Percentiles rank a stretch among this genome's conserved stretches.
These are phyloP conservation scores for Passalora sequoiae DNA, from an alignment of 2,329 filamentous ascomycete species.

Conservation along the genomic window DNA sequence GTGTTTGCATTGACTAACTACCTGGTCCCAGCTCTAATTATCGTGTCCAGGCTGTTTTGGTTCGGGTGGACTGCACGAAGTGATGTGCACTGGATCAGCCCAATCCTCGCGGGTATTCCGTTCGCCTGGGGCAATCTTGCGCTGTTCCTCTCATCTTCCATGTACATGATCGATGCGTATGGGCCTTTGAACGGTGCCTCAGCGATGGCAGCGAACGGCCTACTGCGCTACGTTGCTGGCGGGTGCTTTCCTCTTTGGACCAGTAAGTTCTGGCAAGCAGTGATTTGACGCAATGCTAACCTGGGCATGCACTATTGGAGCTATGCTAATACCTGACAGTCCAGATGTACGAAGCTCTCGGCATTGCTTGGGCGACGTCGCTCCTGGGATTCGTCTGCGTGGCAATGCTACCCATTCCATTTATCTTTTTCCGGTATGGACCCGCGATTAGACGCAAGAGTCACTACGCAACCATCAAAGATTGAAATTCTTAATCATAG, in stretches of 20 bases:
- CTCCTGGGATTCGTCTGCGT: constrained; percentile 41
- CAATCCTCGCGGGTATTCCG: constrained; percentile 31
- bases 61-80: constrained; percentile 38
- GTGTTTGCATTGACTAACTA: constrained; percentile 10
- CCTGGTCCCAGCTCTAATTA: constrained; percentile 4
- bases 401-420: constrained; percentile 36
- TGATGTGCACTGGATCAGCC: constrained; percentile 38
- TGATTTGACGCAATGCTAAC: not conserved
- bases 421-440: constrained; percentile 27
- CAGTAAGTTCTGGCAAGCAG: not conserved
- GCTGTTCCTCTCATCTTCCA: constrained; percentile 31
- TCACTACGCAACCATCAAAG: not conserved
- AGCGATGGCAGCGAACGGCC: constrained; percentile 55
- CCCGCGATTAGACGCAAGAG: not conserved
- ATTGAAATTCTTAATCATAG: too few relatives aligned
- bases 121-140: constrained; percentile 30
- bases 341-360: constrained; percentile 36
- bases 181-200: constrained; percentile 53
- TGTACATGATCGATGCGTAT: constrained; percentile 53
- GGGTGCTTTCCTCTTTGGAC: constrained; percentile 17
- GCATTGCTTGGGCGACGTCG: constrained; percentile 41
- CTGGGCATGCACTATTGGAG: too few relatives aligned
- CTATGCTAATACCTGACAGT: not conserved
- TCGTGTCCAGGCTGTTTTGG: constrained; percentile 32
- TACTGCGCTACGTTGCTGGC: constrained; percentile 30